Evolutionary conservation across 495 filamentous ascomycete species (phyloP).

Genomic region (Pyrenula aspistea): DNA sequence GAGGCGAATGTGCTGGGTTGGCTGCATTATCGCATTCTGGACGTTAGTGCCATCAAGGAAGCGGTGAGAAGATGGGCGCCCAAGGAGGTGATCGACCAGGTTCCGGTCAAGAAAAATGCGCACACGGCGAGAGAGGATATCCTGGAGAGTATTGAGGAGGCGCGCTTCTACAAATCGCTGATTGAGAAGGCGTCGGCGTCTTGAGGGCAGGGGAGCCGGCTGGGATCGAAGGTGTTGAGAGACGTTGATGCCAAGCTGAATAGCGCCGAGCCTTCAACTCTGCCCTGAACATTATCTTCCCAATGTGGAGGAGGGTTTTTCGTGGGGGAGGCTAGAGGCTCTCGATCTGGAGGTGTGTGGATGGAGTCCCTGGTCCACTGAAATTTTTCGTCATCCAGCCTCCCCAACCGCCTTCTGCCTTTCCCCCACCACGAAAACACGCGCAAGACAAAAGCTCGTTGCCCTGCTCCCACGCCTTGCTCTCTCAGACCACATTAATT

Average conservation of each 20-base stretch:
- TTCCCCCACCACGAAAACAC: not conserved
- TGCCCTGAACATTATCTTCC: not conserved
- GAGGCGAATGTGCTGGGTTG: constrained; percentile 46
- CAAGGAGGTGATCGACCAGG: constrained; percentile 38
- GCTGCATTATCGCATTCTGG: constrained; percentile 80
- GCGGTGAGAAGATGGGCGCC: constrained; percentile 71
- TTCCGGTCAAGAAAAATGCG: constrained; percentile 59
- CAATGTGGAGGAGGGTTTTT: not conserved
- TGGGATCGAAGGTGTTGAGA: not conserved
- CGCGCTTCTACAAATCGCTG: constrained; percentile 53
- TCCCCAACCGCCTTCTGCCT: not conserved
- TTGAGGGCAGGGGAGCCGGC: not conserved
- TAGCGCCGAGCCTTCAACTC: not conserved
- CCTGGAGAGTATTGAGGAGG: constrained; percentile 87
- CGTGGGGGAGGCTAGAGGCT: not conserved
- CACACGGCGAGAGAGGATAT: constrained; percentile 87
- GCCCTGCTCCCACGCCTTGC: not conserved
- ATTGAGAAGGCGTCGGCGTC: constrained; percentile 19
- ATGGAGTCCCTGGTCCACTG: not conserved
- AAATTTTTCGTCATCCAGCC: not conserved
- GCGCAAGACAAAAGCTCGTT: not conserved
- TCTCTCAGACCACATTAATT: not conserved
- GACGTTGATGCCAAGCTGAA: constrained; percentile 1
- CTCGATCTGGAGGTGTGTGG: too few relatives aligned
- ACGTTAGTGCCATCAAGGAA: constrained; percentile 87